A percentile compares a stretch with the other conserved stretches of the same genome.
Conservation (phyloP, 805 yeast species). For the Cyberlindnera euphorbiae region DNA sequence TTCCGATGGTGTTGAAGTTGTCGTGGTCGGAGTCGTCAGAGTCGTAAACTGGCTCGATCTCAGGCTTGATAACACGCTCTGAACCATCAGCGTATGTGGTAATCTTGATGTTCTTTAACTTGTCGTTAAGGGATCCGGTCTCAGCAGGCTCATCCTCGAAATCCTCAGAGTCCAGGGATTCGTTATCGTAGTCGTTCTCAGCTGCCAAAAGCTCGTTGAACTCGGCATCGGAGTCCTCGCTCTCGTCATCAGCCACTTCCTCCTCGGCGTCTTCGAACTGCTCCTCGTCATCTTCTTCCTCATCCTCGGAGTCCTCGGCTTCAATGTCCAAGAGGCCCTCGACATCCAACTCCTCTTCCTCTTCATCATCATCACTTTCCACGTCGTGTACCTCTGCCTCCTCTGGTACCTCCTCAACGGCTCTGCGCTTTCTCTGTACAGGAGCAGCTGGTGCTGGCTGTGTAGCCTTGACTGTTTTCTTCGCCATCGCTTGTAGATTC, state of each 20-base stretch:
- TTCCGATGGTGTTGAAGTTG: slow-evolving; percentile 86
- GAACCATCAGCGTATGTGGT: slow-evolving; percentile 73
- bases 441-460: slow-evolving; percentile 1
- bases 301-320: slow-evolving; percentile 14
- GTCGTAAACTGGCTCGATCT: slow-evolving; percentile 91
- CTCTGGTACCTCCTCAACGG: slow-evolving; percentile 12
- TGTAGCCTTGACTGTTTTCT: not conserved
- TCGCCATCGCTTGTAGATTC: slow-evolving; percentile 6
- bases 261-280: slow-evolving; percentile 11
- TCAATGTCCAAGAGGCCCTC: slow-evolving; percentile 35
- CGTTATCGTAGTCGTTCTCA: slow-evolving; percentile 44
- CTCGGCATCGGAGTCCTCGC: slow-evolving; percentile 54
- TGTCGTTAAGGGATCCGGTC: slow-evolving; percentile 5
- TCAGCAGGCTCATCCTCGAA: slow-evolving; percentile 54
- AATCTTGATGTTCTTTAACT: slow-evolving; percentile 26
- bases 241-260: slow-evolving; percentile 10
- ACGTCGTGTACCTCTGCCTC: slow-evolving; percentile 5
- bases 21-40: slow-evolving; percentile 85
- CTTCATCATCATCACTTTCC: slow-evolving; percentile 9
- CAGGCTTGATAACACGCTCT: slow-evolving; percentile 76
- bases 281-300: slow-evolving; percentile 20
- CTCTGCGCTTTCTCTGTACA: slow-evolving; percentile 19
- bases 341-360: slow-evolving; percentile 15
- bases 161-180: slow-evolving; percentile 37
- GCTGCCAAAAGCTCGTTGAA: slow-evolving; percentile 45